A percentile compares a stretch with the other conserved stretches of the same genome.
phyloP scores from a whole-genome alignment of 2,329 filamentous ascomycete genomes.

The Coniochaeta hoffmannii region DNA sequence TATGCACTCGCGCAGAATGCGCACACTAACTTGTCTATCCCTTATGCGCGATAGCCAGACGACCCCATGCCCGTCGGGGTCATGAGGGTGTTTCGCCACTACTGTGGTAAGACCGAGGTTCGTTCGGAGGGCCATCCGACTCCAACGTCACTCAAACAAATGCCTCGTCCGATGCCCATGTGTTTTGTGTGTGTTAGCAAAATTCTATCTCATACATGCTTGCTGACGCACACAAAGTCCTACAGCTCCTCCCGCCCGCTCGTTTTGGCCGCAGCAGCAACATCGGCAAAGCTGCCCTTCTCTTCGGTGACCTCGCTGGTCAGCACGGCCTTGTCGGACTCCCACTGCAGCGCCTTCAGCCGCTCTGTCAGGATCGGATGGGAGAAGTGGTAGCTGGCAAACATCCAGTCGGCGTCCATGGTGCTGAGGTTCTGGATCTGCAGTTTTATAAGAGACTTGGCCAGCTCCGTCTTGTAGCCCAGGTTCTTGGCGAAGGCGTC shows the following conservation, averaged over 20 bases:
- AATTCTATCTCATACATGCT: not conserved
- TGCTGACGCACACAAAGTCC: conserved; percentile 7
- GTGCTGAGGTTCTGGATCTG: conserved; percentile 97
- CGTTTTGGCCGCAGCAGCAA: conserved; percentile 54
- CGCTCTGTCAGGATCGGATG: conserved; percentile 94
- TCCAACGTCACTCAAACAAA: no score
- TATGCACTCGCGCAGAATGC: no score
- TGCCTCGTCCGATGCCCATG: no score
- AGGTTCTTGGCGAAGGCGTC: conserved; percentile 82
- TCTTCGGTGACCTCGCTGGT: conserved; percentile 30
- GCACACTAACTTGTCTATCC: no score
- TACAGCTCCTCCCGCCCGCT: conserved; percentile 69
- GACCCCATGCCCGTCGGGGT: no score
- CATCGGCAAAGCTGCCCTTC: conserved; percentile 11
- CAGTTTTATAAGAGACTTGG: conserved; percentile 86
- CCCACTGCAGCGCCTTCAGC: conserved; percentile 85
- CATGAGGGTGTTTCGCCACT: no score
- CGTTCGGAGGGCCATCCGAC: no score
- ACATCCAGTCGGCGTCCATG: conserved; percentile 99
- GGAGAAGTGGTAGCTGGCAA: conserved; percentile 96
- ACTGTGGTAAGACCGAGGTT: no score
- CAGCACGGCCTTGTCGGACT: conserved; percentile 48
- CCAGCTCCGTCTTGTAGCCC: conserved; percentile 77
- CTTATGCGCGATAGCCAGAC: no score
- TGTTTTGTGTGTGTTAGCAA: no score